Evolutionary conservation across 805 yeast genomes (phyloP).

Genomic region (Pichia californica): DNA sequence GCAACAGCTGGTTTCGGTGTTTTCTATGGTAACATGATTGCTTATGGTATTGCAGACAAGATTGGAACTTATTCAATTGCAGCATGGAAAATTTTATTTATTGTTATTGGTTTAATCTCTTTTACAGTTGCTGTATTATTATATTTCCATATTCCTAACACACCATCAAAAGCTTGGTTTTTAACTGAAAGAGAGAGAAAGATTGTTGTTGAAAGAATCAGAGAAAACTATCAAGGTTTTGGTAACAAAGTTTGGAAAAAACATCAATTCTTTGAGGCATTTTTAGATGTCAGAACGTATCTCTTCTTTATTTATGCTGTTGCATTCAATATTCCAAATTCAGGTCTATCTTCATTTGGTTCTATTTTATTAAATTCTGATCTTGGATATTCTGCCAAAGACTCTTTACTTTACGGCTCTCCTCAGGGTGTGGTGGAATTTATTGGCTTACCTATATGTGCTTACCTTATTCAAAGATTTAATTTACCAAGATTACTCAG

Average conservation of each 20-base stretch:
- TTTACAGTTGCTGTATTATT: slow-evolving; percentile 28
- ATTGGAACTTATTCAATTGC: slow-evolving; percentile 18
- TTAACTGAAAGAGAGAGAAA: slow-evolving; percentile 33
- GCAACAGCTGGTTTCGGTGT: slow-evolving; percentile 26
- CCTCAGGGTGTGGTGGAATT: slow-evolving; percentile 27
- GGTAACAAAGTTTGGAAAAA: slow-evolving; percentile 24
- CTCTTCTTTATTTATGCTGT: slow-evolving; percentile 30
- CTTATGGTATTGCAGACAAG: slow-evolving; percentile 28
- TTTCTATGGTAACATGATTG: slow-evolving; percentile 28
- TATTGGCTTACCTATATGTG: slow-evolving; percentile 28
- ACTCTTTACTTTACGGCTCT: slow-evolving; percentile 16
- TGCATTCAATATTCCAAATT: slow-evolving; percentile 26
- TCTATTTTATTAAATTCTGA: slow-evolving; percentile 30
- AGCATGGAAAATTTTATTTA: slow-evolving; percentile 29
- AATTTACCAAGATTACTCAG: slow-evolving; percentile 20
- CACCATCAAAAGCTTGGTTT: slow-evolving; percentile 30
- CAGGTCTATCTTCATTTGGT: slow-evolving; percentile 41
- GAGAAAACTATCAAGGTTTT: slow-evolving; percentile 32
- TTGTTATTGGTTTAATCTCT: slow-evolving; percentile 30
- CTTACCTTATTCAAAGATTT: slow-evolving; percentile 19
- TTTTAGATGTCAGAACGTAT: slow-evolving; percentile 34
- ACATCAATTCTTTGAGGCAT: slow-evolving; percentile 24
- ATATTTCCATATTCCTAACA: slow-evolving; percentile 27
- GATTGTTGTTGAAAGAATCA: slow-evolving; percentile 25
- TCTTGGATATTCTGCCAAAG: slow-evolving; percentile 21